phyloP scores from a whole-genome alignment of 2,329 filamentous ascomycete genomes.

The Coleophoma eucalyptorum region DNA sequence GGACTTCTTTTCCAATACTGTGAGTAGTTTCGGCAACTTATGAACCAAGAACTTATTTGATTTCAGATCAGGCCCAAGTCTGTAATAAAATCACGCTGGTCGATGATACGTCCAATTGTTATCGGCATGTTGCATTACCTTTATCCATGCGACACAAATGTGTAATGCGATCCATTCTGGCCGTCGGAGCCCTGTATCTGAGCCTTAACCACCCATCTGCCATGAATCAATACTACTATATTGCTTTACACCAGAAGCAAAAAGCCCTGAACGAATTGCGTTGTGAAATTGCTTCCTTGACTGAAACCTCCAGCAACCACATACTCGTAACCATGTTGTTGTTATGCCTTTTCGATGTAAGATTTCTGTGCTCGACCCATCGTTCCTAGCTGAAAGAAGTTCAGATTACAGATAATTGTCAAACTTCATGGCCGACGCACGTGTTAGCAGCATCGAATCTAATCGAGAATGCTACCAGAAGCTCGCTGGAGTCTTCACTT shows the following conservation, averaged over 20 bases:
- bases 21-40: not conserved
- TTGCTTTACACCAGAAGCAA: conserved; percentile 10
- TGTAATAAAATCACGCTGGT: conserved; percentile 9
- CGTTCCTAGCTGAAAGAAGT: not conserved
- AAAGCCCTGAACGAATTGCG: conserved; percentile 6
- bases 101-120: conserved; percentile 10
- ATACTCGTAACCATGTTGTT: conserved; percentile 8
- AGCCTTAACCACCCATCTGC: conserved; percentile 4
- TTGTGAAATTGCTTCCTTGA: conserved; percentile 1
- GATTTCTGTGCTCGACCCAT: not conserved
- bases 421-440: conserved; percentile 10
- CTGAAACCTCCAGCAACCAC: conserved; percentile 6
- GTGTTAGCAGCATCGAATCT: conserved; percentile 8
- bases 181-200: conserved; percentile 7
- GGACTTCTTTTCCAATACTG: conserved; percentile 9
- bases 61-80: conserved; percentile 7
- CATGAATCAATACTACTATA: conserved; percentile 5
- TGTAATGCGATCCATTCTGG: conserved; percentile 8
- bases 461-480: not conserved
- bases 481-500: conserved; percentile 5
- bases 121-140: conserved; percentile 8
- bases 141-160: conserved; percentile 6
- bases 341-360: conserved; percentile 10
- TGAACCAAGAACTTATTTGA: not conserved
- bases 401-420: conserved; percentile 11